Evolutionary conservation across 805 yeast genomes (phyloP).

Genomic region (Blastobotrys peoriensis): DNA sequence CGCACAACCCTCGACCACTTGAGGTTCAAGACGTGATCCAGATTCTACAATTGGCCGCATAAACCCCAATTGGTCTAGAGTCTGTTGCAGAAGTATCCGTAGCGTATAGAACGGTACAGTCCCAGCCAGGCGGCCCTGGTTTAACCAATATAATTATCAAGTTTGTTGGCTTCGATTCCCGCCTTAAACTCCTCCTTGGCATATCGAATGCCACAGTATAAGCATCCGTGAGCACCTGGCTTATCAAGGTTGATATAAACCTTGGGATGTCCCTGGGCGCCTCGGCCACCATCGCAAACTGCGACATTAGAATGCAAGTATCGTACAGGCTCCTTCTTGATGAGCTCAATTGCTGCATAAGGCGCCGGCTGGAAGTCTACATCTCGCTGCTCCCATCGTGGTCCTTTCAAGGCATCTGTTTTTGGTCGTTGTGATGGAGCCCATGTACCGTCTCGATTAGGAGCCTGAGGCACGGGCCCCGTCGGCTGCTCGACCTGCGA

Average conservation of each 20-base stretch:
- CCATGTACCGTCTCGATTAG: constrained; percentile 69
- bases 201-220: constrained; percentile 70
- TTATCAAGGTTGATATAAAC: constrained; percentile 75
- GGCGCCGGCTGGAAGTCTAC: constrained; percentile 68
- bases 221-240: constrained; percentile 66
- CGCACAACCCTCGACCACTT: neutral
- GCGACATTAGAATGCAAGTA: constrained; percentile 55
- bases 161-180: constrained; percentile 12
- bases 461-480: constrained; percentile 48
- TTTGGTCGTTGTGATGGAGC: constrained; percentile 61
- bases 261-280: constrained; percentile 75
- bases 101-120: too few relatives aligned
- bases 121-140: neutral
- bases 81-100: too few relatives aligned
- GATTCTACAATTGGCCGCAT: neutral
- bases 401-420: constrained; percentile 48
- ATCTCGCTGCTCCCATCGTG: constrained; percentile 69
- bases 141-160: neutral
- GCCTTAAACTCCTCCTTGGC: constrained; percentile 19
- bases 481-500: neutral
- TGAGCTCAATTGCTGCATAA: constrained; percentile 77
- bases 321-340: constrained; percentile 65
- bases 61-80: too few relatives aligned
- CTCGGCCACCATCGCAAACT: constrained; percentile 68
- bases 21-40: neutral